These are phyloP conservation scores for Geotrichum cucujoidarum DNA, from an alignment of 1,139 yeast species.

Conservation along the genomic window DNA sequence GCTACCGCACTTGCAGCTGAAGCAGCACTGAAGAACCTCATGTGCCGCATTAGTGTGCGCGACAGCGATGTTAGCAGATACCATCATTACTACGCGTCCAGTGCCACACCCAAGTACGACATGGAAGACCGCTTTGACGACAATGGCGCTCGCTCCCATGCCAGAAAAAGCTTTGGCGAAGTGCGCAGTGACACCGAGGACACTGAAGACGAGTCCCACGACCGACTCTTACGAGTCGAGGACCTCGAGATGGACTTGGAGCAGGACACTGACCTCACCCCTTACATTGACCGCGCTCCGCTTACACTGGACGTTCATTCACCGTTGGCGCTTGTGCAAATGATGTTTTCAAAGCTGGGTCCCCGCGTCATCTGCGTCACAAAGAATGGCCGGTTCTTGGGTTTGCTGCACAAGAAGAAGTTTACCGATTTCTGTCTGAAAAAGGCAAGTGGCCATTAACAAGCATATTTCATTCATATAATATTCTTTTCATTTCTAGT, in stretches of 20 bases:
- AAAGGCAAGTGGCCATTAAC: not conserved
- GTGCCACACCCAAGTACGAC: conserved; percentile 7
- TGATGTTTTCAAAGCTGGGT: conserved; percentile 53
- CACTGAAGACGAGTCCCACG: not conserved
- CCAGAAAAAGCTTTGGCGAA: not conserved
- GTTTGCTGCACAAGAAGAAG: conserved; percentile 53
- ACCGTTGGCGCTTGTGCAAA: conserved; percentile 51
- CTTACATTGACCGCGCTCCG: conserved; percentile 47
- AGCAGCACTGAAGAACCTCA: not conserved
- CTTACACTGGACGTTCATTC: conserved; percentile 48
- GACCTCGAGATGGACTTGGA: conserved; percentile 20
- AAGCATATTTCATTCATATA: not conserved
- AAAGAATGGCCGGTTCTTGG: conserved; percentile 49
- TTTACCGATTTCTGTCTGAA: conserved; percentile 44
- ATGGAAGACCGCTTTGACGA: not conserved
- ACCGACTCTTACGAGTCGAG: not conserved
- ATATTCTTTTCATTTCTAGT: not conserved
- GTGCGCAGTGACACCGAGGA: not conserved
- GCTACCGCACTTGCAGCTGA: not conserved
- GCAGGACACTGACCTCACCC: conserved; percentile 40
- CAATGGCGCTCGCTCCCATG: not conserved
- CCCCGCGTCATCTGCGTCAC: conserved; percentile 49
- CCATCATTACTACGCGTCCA: conserved; percentile 24
- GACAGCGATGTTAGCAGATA: conserved; percentile 24
- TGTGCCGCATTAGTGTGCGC: conserved; percentile 25